phyloP scores from a whole-genome alignment of 2,329 filamentous ascomycete genomes.

The Rutstroemia sp. region DNA sequence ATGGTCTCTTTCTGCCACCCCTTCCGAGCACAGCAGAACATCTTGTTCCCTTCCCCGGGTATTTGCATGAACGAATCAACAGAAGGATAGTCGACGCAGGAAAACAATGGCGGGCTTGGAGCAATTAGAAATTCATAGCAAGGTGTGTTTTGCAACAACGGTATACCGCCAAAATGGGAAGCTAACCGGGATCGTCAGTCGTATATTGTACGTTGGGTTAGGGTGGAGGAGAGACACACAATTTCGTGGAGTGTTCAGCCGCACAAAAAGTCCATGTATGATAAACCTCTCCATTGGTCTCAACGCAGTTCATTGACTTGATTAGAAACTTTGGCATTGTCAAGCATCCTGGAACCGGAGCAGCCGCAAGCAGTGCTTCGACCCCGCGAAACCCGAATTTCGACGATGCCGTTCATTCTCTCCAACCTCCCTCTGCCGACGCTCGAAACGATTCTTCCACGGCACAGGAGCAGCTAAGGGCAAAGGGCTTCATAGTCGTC shows the following conservation, averaged over 20 bases:
- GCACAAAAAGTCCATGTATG: constrained; percentile 88
- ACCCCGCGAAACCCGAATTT: constrained; percentile 14
- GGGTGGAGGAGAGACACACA: constrained; percentile 81
- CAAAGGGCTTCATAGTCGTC: constrained; percentile 61
- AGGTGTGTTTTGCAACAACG: constrained; percentile 48
- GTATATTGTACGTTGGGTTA: constrained; percentile 96
- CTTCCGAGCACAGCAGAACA: too few species aligned
- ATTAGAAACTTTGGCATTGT: constrained; percentile 88
- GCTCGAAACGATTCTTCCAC: constrained; percentile 51
- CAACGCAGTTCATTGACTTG: constrained; percentile 14
- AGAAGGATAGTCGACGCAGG: constrained; percentile 37
- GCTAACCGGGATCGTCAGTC: constrained; percentile 50
- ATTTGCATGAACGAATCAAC: background rate
- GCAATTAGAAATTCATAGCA: constrained; percentile 94
- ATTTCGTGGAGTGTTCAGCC: constrained; percentile 98
- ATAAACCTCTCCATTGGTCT: background rate
- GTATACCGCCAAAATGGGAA: background rate
- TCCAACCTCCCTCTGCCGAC: constrained; percentile 39
- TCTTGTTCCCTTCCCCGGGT: background rate
- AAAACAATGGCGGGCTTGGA: constrained; percentile 94
- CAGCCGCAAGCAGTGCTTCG: constrained; percentile 32
- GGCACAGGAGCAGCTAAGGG: constrained; percentile 55
- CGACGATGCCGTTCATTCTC: constrained; percentile 19
- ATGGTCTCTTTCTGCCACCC: too few species aligned
- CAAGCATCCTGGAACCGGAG: constrained; percentile 72